Percentiles rank a stretch among this genome's conserved stretches.
Evolutionary conservation across 805 yeast species (phyloP).

Genomic region (Kodamaea sagamina): DNA sequence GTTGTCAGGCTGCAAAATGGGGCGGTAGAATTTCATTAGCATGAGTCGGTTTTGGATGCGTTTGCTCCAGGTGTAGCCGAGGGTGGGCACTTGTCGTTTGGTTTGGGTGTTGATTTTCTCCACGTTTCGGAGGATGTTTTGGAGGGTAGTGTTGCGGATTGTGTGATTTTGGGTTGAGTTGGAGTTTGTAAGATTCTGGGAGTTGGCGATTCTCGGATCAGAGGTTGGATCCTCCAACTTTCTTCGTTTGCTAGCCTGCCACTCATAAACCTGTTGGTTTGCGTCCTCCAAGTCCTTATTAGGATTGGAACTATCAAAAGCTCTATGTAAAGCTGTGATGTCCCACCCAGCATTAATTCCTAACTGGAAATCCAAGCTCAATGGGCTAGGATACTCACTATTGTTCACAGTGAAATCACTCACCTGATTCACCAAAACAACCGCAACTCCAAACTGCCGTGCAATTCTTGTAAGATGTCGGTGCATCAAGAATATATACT

Average conservation of each 20-base stretch:
- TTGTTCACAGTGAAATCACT: slow-evolving; percentile 19
- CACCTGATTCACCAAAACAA: slow-evolving; percentile 28
- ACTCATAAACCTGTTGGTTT: neutral
- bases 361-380: slow-evolving; percentile 21
- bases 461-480: slow-evolving; percentile 23
- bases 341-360: slow-evolving; percentile 29
- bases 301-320: slow-evolving; percentile 1
- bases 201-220: neutral
- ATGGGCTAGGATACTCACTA: slow-evolving; percentile 15
- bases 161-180: no score
- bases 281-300: neutral
- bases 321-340: slow-evolving; percentile 6
- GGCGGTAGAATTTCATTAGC: slow-evolving; percentile 32
- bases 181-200: no score
- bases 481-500: slow-evolving; percentile 21
- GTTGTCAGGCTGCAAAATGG: slow-evolving; percentile 13
- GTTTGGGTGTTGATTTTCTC: slow-evolving; percentile 12
- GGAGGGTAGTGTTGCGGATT: neutral
- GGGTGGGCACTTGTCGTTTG: slow-evolving; percentile 30
- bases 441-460: slow-evolving; percentile 18
- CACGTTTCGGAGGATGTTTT: neutral
- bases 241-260: slow-evolving; percentile 6
- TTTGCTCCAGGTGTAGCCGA: slow-evolving; percentile 37
- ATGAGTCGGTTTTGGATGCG: slow-evolving; percentile 27
- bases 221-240: neutral